Conservation (phyloP, 345 rosid genomes). For the Cardiospermum halicacabum region DNA sequence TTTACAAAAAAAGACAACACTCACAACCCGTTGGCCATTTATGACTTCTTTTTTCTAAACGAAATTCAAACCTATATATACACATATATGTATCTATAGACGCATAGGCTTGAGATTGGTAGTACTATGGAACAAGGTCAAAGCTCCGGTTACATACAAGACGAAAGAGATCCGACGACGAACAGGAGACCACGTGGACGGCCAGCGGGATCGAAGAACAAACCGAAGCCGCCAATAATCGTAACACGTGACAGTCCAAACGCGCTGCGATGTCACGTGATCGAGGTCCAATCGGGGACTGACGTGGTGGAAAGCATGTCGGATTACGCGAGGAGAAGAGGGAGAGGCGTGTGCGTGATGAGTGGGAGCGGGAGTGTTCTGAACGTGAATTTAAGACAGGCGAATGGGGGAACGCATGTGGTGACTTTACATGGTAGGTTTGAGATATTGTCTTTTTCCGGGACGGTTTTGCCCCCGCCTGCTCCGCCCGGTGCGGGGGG, state of each 20-base stretch:
- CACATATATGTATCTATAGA: no score
- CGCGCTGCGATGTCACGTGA: constrained; percentile 72
- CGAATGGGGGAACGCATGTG: constrained; percentile 53
- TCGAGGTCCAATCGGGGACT: constrained; percentile 59
- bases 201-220: constrained; percentile 78
- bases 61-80: no score
- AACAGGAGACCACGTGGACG: constrained; percentile 88
- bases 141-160: no score
- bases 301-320: constrained; percentile 62
- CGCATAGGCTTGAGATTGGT: no score
- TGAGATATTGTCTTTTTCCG: constrained; percentile 70
- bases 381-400: constrained; percentile 64
- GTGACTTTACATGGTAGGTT: constrained; percentile 77
- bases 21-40: background rate
- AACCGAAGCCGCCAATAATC: constrained; percentile 65
- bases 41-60: constrained; percentile 2
- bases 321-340: constrained; percentile 53
- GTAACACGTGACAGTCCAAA: constrained; percentile 71
- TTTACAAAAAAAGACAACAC: background rate
- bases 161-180: no score
- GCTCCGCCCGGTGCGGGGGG: constrained; percentile 82
- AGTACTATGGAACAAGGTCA: no score
- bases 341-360: constrained; percentile 71
- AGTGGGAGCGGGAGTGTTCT: constrained; percentile 65
- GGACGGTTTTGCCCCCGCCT: constrained; percentile 80